phyloP scores from a whole-genome alignment of 345 rosid species.

The Atalantia buxifolia region DNA sequence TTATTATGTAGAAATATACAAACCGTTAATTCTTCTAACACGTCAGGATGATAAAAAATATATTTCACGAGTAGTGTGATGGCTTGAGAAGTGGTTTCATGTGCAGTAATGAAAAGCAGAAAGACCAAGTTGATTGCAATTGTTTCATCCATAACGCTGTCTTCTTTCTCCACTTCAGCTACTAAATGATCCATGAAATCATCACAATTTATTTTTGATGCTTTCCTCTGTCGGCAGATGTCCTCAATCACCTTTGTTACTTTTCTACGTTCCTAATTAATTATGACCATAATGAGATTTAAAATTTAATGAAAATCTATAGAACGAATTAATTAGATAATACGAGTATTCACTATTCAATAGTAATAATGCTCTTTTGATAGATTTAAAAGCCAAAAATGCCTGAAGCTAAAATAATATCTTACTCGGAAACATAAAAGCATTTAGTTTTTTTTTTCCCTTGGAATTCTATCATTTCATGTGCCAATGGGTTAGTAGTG shows the following conservation, averaged over 20 bases:
- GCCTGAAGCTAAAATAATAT: too few species aligned
- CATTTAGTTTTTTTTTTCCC: too few species aligned
- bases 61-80: slow-evolving; percentile 20
- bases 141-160: slow-evolving; percentile 11
- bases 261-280: slow-evolving; percentile 20
- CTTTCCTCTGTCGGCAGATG: slow-evolving; percentile 19
- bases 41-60: slow-evolving; percentile 27
- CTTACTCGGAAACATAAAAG: too few species aligned
- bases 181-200: slow-evolving; percentile 36
- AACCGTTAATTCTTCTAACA: slow-evolving; percentile 20
- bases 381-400: too few species aligned
- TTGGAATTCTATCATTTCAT: too few species aligned
- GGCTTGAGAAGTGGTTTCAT: slow-evolving; percentile 32
- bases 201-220: not conserved
- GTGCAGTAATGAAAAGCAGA: slow-evolving; percentile 24
- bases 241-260: slow-evolving; percentile 20
- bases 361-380: too few species aligned
- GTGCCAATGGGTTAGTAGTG: too few species aligned
- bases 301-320: too few species aligned
- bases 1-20: too few species aligned
- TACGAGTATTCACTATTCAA: too few species aligned
- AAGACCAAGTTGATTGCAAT: slow-evolving; percentile 19
- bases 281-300: too few species aligned
- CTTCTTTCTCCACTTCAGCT: slow-evolving; percentile 24
- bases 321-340: too few species aligned